Base-by-base conservation (phyloP, 78 protist species). In the Dictyostelium firmibasis region DNA sequence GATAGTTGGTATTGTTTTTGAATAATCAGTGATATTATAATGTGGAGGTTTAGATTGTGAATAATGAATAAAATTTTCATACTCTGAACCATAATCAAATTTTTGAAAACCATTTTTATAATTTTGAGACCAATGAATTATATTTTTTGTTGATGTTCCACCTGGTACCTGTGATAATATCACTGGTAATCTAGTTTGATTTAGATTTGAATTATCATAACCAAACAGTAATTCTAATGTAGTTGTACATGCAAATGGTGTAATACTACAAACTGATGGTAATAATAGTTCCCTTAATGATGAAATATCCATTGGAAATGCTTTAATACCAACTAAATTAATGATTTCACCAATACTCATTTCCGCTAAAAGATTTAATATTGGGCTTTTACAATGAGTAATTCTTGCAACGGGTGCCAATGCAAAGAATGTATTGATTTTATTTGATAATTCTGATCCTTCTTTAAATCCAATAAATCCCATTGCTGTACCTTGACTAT, bases 401-500 rank as follows among this genome's bases (percentile, higher is more conserved):
- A 88, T 31, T 2, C 57, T 36, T 67, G 60, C 43, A 10, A 78
- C 86, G 14, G 93, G 93, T 8, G 86, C 93, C 23, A 88, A 35
- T 33, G 64, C 87, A 35, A 72, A 31, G 62, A 81, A 43, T 9
- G 83, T 4, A 36, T 31, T n/a, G 27, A 83, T 64, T 41, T 83
- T 91, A 74, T 84, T 27, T 0, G 20, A 7, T 35, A 44, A 0
- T 67, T 41, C 7, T 4, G 69, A 41, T 10, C n/a, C 62, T 1
- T 50, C 62, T 13, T 16, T 50, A 50, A 50, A 50, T 16, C 62
- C 62, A 33, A 70, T 70, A 23, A 76, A 93, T 14, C 8, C 87
- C 86, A 41, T 41, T 20, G n/a, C 7, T n/a, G 94, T 81, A 8
- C 93, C 96, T 84, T 93, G 86, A 10, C 91, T 81, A 78, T 82